Evolutionary conservation across 73 alveolate species (phyloP), one percentile per base, ranked within the genome.

Genomic region (Paramecium caudatum): DNA sequence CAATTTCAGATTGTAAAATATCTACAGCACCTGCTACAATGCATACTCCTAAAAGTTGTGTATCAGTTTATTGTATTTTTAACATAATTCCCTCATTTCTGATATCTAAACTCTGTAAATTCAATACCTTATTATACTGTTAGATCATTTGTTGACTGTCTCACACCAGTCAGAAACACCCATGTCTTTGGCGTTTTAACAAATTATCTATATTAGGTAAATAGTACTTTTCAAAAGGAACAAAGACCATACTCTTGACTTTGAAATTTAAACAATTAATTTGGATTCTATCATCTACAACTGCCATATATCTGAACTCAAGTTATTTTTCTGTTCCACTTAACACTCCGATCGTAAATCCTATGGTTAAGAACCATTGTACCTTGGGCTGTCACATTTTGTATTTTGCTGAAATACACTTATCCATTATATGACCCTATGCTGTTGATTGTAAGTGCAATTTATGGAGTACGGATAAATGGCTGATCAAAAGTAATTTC

Each of bases 401-500:
- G 39, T 25, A 65, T 65, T 43, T 65, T 65, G 34, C 50, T 36
- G 16, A 65, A 65, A 10, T 33, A 65, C 83, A 36, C 49, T 3
- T 65, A 36, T 25, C 50, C 6, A 65, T 36, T 65, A 65, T 65
- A 49, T 32, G 27, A 32, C 49, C 19, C 17, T 13, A 65, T 46
- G 34, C 50, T 65, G 17, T 65, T 33, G 19, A 65, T 30, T 33
- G 83, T 33, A 25, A 65, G 39, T 7, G 83, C 83, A 65, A 65
- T 43, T 43, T 65, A 36, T 17, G 83, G 83, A 30, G 34, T 30
- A 65, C 50, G 49, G 47, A 36, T 65, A 36, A 65, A 65, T 30
- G 83, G 83, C 49, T 65, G 83, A 65, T 65, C 83, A 65, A 65
- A 65, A 25, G 32, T n/a, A 3, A 65, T 65, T 65, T 33, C 49